Conservation (phyloP, 169 alveolate genomes). For the Plasmodium inui region DNA sequence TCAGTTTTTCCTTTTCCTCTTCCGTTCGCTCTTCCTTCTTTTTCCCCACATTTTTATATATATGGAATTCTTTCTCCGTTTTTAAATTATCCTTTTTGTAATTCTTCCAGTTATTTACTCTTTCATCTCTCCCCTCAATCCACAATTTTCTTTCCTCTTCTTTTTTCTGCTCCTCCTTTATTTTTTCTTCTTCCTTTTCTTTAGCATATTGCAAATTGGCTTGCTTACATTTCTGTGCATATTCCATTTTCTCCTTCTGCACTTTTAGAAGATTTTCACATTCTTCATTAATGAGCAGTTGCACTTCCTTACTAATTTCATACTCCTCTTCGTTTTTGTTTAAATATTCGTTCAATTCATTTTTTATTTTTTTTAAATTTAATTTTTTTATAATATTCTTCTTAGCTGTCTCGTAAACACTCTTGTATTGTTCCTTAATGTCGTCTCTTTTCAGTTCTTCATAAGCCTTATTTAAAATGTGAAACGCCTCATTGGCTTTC, state of each 20-base stretch:
- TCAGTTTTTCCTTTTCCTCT: conserved; percentile 60
- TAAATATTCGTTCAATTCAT: conserved; percentile 64
- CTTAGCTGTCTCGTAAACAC: conserved; percentile 86
- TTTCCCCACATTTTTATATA: conserved; percentile 78
- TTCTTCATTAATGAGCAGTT: conserved; percentile 83
- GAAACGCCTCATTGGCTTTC: conserved; percentile 92
- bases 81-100: conserved; percentile 80
- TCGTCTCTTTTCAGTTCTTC: conserved; percentile 87
- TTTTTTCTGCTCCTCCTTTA: conserved; percentile 77
- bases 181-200: conserved; percentile 69
- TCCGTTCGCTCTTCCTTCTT: conserved; percentile 81
- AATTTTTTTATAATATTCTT: conserved; percentile 82
- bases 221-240: conserved; percentile 86
- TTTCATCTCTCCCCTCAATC: conserved; percentile 82
- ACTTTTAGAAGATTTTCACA: conserved; percentile 85
- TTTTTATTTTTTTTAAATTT: conserved; percentile 79
- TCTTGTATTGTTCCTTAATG: conserved; percentile 84
- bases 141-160: conserved; percentile 81
- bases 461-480: conserved; percentile 86
- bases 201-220: conserved; percentile 86
- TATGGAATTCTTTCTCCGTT: conserved; percentile 78
- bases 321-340: conserved; percentile 63
- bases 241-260: conserved; percentile 86
- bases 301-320: conserved; percentile 79
- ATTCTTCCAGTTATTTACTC: conserved; percentile 84